These are phyloP conservation scores for Cordyceps cateniannulata DNA, from an alignment of 2,329 filamentous ascomycete genomes.

Conservation along the genomic window DNA sequence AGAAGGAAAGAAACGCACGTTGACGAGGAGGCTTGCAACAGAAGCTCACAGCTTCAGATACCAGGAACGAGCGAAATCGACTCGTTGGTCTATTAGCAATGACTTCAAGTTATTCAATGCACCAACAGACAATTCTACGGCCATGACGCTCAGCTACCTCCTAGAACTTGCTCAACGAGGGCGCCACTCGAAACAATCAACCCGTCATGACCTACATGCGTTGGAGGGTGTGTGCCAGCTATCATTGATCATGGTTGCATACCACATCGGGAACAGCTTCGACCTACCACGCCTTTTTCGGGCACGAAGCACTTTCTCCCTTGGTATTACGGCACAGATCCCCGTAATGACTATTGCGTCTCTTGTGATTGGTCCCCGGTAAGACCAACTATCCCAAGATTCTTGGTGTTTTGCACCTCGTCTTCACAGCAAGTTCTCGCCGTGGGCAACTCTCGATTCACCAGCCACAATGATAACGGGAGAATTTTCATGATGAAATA, in stretches of 20 bases:
- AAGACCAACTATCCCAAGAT: background rate
- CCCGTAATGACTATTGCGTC: background rate
- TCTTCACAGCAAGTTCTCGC: background rate
- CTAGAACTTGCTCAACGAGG: background rate
- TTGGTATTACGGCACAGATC: background rate
- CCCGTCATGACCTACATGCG: constrained; percentile 6
- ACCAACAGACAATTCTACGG: too few species aligned
- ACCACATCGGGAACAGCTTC: constrained; percentile 1
- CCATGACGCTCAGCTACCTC: background rate
- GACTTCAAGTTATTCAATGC: too few species aligned
- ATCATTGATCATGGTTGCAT: constrained; percentile 2
- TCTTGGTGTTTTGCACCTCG: background rate
- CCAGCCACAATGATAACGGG: background rate
- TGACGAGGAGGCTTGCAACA: background rate
- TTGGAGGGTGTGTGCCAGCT: background rate
- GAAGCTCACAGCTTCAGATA: background rate
- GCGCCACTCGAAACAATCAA: background rate
- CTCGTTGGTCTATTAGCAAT: too few species aligned
- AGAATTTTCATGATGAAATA: background rate
- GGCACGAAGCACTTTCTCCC: background rate
- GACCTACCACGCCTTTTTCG: background rate
- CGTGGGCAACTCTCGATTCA: background rate
- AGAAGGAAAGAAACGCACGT: background rate
- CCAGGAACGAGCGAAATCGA: too few species aligned
- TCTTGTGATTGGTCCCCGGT: background rate